Percentiles rank a stretch among this genome's conserved stretches.
Evolutionary conservation across 768 basidiomycete genomes (phyloP).

Genomic region (Mycena belliarum): DNA sequence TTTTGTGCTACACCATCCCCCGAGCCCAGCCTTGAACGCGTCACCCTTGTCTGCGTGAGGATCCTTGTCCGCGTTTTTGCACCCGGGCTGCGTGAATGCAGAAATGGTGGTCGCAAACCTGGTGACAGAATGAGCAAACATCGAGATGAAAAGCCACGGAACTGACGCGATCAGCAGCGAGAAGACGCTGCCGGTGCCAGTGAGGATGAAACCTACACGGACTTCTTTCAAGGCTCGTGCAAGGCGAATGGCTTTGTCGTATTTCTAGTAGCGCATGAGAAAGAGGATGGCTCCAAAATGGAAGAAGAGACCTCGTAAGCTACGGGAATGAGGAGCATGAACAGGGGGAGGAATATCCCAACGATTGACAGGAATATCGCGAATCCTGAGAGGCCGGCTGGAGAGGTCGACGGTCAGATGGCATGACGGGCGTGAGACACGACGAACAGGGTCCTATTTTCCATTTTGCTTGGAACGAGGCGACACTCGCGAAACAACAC

Average conservation of each 20-base stretch:
- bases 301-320: conserved; percentile 50
- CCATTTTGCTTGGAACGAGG: conserved; percentile 86
- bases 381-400: conserved; percentile 87
- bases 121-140: conserved; percentile 2
- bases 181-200: conserved; percentile 63
- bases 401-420: conserved; percentile 14
- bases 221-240: conserved; percentile 82
- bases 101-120: conserved; percentile 80
- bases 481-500: conserved; percentile 89
- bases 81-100: conserved; percentile 87
- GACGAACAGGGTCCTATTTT: conserved; percentile 82
- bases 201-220: conserved; percentile 83
- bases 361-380: conserved; percentile 77
- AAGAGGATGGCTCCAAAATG: neutral
- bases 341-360: conserved; percentile 70
- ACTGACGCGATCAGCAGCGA: conserved; percentile 80
- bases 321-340: conserved; percentile 78
- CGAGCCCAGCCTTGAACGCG: conserved; percentile 65
- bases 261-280: conserved; percentile 44
- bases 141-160: conserved; percentile 1
- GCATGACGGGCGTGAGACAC: conserved; percentile 3
- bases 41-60: conserved; percentile 70
- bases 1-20: conserved; percentile 90
- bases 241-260: conserved; percentile 75
- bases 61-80: conserved; percentile 82